Evolutionary conservation across 306 rosid species (phyloP), one percentile per base, ranked within the genome.

Genomic region (Myrica gale): DNA sequence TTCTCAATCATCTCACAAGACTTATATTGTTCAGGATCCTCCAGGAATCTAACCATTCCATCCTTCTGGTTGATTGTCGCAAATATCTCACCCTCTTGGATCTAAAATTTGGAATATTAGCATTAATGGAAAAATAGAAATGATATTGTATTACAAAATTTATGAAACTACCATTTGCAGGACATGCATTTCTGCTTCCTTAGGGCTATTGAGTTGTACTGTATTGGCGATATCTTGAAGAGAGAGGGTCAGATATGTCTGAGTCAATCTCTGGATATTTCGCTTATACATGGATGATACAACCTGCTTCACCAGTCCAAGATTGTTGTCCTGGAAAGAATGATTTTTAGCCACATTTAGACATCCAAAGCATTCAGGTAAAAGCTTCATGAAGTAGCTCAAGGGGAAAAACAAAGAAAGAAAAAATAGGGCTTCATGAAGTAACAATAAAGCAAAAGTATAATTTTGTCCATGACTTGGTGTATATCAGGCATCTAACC

Each of bases 11-110:
- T 89, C 80, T 84, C 84, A 79, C 94, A 90, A 12, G 90, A 72
- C 82, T 89, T 93, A 81, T 90, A 89, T 74, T 93, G 91, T 65
- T 93, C 96, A 58, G 93, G 86, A 84, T 93, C 96, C 91, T 93
- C 98, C 17, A 91, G 89, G 85, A 93, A 93, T 82, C 97, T 91
- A 67, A 91, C 96, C 97, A 91, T 93, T 81, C 93, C 98, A 79
- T 93, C 97, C 86, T 86, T 93, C 65, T 89, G 93, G 82, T 91
- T 91, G 65, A 93, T 93, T 43, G 88, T 75, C 52, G 97, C 97
- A 80, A 81, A 85, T 78, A 93, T 93, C 79, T 93, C 92, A 71
- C 95, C 96, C 74, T 93, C 90, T 84, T 89, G 93, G 76, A 93
- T 91, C 97, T 91, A 74, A 20, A 81, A 63, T 69, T 81, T 17